phyloP scores from a whole-genome alignment of 2,329 filamentous ascomycete genomes.

The Pleoardoris graminearum region DNA sequence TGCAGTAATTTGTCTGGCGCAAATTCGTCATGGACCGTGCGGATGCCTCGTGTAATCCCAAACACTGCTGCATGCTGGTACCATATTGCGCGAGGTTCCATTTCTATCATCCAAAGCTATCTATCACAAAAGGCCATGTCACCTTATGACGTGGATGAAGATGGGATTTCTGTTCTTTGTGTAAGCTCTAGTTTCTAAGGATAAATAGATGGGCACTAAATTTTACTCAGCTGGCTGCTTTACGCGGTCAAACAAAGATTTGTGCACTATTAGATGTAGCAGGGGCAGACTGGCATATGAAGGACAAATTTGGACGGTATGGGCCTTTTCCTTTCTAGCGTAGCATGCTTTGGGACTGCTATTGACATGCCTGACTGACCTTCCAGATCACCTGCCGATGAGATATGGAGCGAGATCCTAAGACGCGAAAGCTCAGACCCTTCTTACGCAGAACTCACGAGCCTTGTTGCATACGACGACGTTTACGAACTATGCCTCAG shows the following conservation, averaged over 20 bases:
- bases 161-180: background rate
- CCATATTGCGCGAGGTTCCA: background rate
- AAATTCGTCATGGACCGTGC: constrained; percentile 4
- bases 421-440: background rate
- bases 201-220: background rate
- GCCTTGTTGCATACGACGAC: background rate
- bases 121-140: background rate
- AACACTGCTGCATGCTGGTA: background rate
- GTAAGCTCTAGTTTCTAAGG: background rate
- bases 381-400: background rate
- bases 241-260: background rate
- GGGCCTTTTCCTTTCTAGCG: no score
- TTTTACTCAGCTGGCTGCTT: background rate
- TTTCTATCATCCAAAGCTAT: background rate
- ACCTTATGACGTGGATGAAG: background rate
- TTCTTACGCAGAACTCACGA: background rate
- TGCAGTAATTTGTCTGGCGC: constrained; percentile 1
- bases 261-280: background rate
- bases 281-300: constrained; percentile 5
- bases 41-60: constrained; percentile 4
- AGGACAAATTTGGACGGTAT: constrained; percentile 1
- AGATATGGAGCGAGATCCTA: background rate
- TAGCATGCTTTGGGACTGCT: no score
- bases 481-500: background rate
- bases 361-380: no score